Conservation (phyloP, 1,284 basidiomycete species). For the Ustilago bromivora region DNA sequence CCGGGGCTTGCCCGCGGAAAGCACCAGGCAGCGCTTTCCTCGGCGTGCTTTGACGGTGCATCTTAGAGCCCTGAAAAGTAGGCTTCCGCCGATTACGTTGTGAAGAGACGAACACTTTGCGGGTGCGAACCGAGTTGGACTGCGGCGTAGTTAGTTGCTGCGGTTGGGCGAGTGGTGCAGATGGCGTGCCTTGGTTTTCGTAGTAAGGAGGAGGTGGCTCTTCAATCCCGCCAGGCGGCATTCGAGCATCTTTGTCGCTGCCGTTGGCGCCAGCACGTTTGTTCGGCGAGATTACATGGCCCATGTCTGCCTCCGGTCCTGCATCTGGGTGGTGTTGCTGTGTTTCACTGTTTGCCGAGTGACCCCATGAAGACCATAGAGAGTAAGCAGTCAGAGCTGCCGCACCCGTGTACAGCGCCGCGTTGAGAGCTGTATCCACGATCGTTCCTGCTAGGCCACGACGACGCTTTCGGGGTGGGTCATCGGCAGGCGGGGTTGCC, state of each 20-base stretch:
- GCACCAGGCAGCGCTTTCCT: conserved; percentile 25
- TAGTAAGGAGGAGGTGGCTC: conserved; percentile 54
- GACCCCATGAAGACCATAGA: conserved; percentile 55
- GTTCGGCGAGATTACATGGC: conserved; percentile 30
- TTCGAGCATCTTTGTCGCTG: conserved; percentile 3
- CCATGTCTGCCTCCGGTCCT: conserved; percentile 33
- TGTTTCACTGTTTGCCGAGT: conserved; percentile 22
- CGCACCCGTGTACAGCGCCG: conserved; percentile 57
- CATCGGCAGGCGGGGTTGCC: conserved; percentile 6
- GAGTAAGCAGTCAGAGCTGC: conserved; percentile 58
- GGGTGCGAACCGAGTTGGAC: conserved; percentile 19
- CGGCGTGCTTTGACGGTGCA: conserved; percentile 33
- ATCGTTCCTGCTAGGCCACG: conserved; percentile 54
- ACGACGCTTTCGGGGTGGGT: conserved; percentile 44
- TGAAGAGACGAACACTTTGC: conserved; percentile 51
- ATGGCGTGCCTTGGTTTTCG: conserved; percentile 15
- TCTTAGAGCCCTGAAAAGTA: conserved; percentile 35
- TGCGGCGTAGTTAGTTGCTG: conserved; percentile 20
- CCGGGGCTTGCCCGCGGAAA: conserved; percentile 1
- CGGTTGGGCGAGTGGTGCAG: conserved; percentile 7
- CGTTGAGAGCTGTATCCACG: conserved; percentile 53
- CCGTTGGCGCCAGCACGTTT: background rate
- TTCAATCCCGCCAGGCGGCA: conserved; percentile 34
- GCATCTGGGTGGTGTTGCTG: conserved; percentile 35
- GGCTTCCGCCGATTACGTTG: conserved; percentile 40